A percentile compares a stretch with the other conserved stretches of the same genome.
These are phyloP conservation scores for Puya raimondii DNA, from an alignment of 176 grass and related monocot genomes.

Conservation along the genomic window DNA sequence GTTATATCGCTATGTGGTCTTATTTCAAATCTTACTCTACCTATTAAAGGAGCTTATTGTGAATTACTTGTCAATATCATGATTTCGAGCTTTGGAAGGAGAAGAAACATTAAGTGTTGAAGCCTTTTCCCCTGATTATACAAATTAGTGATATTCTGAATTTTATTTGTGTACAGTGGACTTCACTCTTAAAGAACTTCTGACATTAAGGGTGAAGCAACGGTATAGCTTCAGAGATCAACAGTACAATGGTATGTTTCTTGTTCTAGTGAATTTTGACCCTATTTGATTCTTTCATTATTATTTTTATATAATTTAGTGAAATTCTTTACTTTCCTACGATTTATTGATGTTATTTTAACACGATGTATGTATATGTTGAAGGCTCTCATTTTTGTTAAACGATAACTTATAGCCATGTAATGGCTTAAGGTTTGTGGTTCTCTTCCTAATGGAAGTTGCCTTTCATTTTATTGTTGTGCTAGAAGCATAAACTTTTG, in stretches of 20 bases:
- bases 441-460: slow-evolving; percentile 5
- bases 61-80: neutral
- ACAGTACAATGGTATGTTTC: slow-evolving; percentile 51
- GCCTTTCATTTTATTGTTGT: neutral
- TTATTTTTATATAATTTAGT: slow-evolving; percentile 11
- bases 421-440: slow-evolving; percentile 5
- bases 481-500: neutral
- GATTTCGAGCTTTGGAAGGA: neutral
- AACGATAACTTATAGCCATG: neutral
- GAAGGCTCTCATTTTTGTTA: too few relatives aligned
- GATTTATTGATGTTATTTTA: neutral
- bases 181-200: slow-evolving; percentile 63
- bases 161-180: slow-evolving; percentile 46
- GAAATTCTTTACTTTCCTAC: neutral
- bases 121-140: neutral
- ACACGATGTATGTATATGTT: neutral
- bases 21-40: neutral
- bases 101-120: neutral
- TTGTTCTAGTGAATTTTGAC: slow-evolving; percentile 6
- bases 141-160: slow-evolving; percentile 1
- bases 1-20: neutral
- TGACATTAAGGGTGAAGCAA: slow-evolving; percentile 67
- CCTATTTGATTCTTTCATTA: neutral
- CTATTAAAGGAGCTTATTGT: neutral
- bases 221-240: slow-evolving; percentile 56